Evolutionary conservation across 75 land plant genomes (phyloP), one percentile per base, ranked within the genome.

Genomic region (Pinus tabuliformis): DNA sequence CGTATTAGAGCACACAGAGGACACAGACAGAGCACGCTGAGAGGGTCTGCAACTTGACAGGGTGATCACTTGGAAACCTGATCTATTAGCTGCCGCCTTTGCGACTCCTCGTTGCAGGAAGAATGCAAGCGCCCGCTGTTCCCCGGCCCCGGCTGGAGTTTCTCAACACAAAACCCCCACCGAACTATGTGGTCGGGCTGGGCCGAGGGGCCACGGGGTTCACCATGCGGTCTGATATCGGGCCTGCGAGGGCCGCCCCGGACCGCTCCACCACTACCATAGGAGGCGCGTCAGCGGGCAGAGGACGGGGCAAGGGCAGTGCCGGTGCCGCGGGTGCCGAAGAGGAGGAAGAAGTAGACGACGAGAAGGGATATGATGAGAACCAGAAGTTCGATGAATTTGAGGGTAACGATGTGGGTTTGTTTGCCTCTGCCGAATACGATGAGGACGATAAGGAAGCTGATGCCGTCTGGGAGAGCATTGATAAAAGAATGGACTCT

Each of bases 381-480:
- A 97, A 97, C 64, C 98, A 94, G 91, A 97, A 97, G 81, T 97
- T 97, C 72, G 99, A 97, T 77, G 99, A 97, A 80, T 97, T 94
- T 62, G 98, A 94, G 56, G 99, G 95, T 3, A 97, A 97, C 56
- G 99, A 97, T 77, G 98, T 94, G 12, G 97, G 99, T 0, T 78
- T 97, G 73, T 94, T 97, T 74, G 95, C 99, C 0, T 89, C 97
- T 2, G 93, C 87, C 3, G 99, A 97, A 81, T 97, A 97, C 65
- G 99, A 96, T 68, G 97, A 96, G 73, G 99, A 96, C 45, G 99
- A 96, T 52, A 96, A 94, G 78, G 97, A 96, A 82, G 99, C 99
- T 0, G 99, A 96, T 78, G 93, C 92, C 2, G 91, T 96, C 0
- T 96, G 97, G 97, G 99, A 94, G 81, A 82, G 78, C 14, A 90